phyloP scores from a whole-genome alignment of 768 basidiomycete genomes.

The Solioccasus polychromus region DNA sequence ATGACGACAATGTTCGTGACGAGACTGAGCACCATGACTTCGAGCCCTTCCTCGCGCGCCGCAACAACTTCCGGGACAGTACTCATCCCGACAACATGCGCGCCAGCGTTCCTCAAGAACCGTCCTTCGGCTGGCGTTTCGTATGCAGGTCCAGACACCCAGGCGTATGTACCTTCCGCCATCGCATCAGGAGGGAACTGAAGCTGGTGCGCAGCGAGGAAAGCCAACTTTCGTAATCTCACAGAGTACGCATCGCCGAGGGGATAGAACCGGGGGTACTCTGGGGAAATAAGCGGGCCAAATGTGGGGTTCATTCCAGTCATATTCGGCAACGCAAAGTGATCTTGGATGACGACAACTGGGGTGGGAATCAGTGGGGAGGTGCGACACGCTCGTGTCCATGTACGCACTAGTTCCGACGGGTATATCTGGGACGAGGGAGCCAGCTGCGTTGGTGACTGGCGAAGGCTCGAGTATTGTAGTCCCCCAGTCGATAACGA shows the following conservation, averaged over 20 bases:
- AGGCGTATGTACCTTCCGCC: slow-evolving; percentile 83
- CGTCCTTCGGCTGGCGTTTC: slow-evolving; percentile 86
- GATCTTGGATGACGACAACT: slow-evolving; percentile 87
- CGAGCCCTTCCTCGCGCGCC: slow-evolving; percentile 70
- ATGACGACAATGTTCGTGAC: slow-evolving; percentile 86
- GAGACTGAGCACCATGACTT: slow-evolving; percentile 76
- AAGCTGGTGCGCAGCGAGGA: slow-evolving; percentile 67
- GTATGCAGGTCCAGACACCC: slow-evolving; percentile 89
- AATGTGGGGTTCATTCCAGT: slow-evolving; percentile 78
- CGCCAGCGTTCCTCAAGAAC: slow-evolving; percentile 70
- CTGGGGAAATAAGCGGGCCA: slow-evolving; percentile 59
- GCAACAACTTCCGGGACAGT: slow-evolving; percentile 88
- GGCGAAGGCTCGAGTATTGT: slow-evolving; percentile 2
- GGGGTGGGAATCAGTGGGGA: slow-evolving; percentile 8
- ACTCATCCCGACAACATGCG: slow-evolving; percentile 93
- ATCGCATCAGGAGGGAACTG: slow-evolving; percentile 52
- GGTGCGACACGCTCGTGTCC: background rate
- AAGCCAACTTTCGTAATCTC: slow-evolving; percentile 64
- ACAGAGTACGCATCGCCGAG: slow-evolving; percentile 82
- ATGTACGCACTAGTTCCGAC: slow-evolving; percentile 75
- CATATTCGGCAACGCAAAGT: slow-evolving; percentile 76
- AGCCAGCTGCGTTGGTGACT: slow-evolving; percentile 91
- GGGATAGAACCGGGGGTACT: slow-evolving; percentile 75
- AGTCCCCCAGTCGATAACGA: slow-evolving; percentile 1
- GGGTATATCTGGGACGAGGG: slow-evolving; percentile 65